Evolutionary conservation across 495 filamentous ascomycete species (phyloP), one percentile per base, ranked within the genome.

Genomic region (Aspergillus bertholletiae): DNA sequence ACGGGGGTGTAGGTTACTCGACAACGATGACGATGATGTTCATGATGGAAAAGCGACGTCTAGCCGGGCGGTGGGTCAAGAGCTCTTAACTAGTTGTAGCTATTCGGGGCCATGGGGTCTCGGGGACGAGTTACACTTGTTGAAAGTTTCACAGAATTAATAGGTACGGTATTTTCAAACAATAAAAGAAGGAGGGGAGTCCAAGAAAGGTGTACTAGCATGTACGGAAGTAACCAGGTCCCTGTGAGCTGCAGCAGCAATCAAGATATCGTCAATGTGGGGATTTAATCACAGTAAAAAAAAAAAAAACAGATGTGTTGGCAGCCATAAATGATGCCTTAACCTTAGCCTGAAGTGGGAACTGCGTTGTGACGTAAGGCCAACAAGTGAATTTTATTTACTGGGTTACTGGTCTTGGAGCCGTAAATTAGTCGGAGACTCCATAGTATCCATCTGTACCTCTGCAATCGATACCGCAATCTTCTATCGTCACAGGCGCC

Each of bases 21-120:
- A 59, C 71, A 53, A 67, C 66, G 58, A 50, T 59, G 55, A 67
- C 66, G 58, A 50, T 59, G 63, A 45, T 45, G 49, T 32, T 72
- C 73, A 76, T 76, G 52, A 59, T 66, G 64, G 58, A 58, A 55
- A 51, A 52, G 46, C 20, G 53, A 52, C 18, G 54, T 57, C 44
- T 54, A n/a, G n/a, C n/a, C n/a, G 40, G 54, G 23, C 48, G 43
- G 56, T 39, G 51, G 53, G 60, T 57, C 53, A 50, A 54, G 56
- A 54, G 37, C 51, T 54, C 39, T 30, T 34, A 45, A 30, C 28
- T 48, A 20, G 53, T 47, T 57, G 50, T 48, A 49, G 62, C 57
- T 62, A 56, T 60, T 52, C 39, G 24, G 39, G 27, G 50, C 37
- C 50, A 53, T 53, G 18, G 39, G 49, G 24, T 26, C n/a, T 40